Evolutionary conservation across 768 basidiomycete genomes (phyloP).

Genomic region (Daedaleopsis nitida): DNA sequence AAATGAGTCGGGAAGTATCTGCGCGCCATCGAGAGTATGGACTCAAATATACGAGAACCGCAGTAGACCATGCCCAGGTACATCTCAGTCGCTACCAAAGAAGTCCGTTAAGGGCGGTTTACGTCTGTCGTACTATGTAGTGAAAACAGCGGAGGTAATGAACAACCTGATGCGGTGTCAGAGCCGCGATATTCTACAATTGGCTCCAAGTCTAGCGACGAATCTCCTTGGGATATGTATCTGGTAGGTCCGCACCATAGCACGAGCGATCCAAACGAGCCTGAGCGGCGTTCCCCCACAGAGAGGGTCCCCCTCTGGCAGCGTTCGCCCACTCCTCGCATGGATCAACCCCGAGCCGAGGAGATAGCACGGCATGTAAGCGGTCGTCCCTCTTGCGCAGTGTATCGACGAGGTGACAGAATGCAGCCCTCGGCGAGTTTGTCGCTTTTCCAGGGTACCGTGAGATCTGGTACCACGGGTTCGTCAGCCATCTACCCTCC

Average conservation of each 20-base stretch:
- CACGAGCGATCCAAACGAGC: constrained; percentile 7
- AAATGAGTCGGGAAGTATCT: too few species aligned
- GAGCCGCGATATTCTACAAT: neutral
- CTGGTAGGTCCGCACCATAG: constrained; percentile 19
- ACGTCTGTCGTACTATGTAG: neutral
- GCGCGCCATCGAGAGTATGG: too few species aligned
- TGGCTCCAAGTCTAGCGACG: neutral
- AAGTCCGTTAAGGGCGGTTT: too few species aligned
- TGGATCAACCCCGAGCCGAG: constrained; percentile 3
- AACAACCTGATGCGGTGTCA: neutral
- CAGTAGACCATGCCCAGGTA: too few species aligned
- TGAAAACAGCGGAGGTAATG: neutral
- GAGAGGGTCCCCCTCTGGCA: constrained; percentile 16
- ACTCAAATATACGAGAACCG: too few species aligned
- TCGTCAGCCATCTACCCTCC: constrained; percentile 22
- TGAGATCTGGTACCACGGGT: constrained; percentile 23
- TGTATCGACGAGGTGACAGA: constrained; percentile 15
- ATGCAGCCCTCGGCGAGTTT: constrained; percentile 19
- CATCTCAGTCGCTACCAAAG: too few species aligned
- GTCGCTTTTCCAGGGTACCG: constrained; percentile 4
- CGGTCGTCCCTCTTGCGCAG: constrained; percentile 20
- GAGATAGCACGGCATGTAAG: constrained; percentile 23
- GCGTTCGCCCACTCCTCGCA: constrained; percentile 24
- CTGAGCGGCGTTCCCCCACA: constrained; percentile 24
- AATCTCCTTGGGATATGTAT: too few species aligned